Percentiles rank a stretch among this genome's conserved stretches.
Evolutionary conservation across 768 basidiomycete genomes (phyloP).

Genomic region (Dendrothele bispora): DNA sequence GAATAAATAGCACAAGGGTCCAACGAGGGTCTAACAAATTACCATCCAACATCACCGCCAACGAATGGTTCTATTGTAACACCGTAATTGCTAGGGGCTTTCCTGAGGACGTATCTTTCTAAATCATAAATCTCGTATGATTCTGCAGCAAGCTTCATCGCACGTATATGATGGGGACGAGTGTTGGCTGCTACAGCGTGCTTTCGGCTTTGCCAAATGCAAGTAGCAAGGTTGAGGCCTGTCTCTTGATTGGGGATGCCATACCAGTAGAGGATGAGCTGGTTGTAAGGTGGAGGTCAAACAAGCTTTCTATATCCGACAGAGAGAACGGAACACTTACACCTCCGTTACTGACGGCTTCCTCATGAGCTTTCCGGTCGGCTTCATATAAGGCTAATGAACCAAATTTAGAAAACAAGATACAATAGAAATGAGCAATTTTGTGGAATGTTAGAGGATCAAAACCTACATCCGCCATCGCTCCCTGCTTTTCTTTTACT

Average conservation of each 20-base stretch:
- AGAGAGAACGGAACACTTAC: conserved; percentile 40
- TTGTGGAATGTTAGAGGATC: conserved; percentile 1
- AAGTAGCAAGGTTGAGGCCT: conserved; percentile 90
- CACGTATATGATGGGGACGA: conserved; percentile 77
- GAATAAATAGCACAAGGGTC: too few relatives aligned
- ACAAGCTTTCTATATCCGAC: background rate
- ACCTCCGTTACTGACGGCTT: conserved; percentile 85
- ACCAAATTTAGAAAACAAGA: background rate
- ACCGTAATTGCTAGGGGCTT: conserved; percentile 55
- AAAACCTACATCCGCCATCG: conserved; percentile 60
- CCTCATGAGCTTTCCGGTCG: conserved; percentile 87
- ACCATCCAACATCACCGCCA: conserved; percentile 74
- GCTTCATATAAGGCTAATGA: conserved; percentile 81
- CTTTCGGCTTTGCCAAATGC: conserved; percentile 90
- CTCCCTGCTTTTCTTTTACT: conserved; percentile 73
- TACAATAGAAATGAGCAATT: conserved; percentile 7
- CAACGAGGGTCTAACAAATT: too few relatives aligned
- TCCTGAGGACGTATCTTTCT: conserved; percentile 74
- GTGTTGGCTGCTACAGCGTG: conserved; percentile 82
- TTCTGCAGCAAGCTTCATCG: conserved; percentile 75
- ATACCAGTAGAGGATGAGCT: conserved; percentile 94
- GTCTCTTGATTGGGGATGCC: conserved; percentile 75
- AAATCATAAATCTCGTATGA: conserved; percentile 81
- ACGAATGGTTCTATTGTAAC: conserved; percentile 62
- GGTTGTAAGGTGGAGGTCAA: conserved; percentile 9